Evolutionary conservation across 202 grass and related monocot species (phyloP).

Genomic region (Carex arenaria): DNA sequence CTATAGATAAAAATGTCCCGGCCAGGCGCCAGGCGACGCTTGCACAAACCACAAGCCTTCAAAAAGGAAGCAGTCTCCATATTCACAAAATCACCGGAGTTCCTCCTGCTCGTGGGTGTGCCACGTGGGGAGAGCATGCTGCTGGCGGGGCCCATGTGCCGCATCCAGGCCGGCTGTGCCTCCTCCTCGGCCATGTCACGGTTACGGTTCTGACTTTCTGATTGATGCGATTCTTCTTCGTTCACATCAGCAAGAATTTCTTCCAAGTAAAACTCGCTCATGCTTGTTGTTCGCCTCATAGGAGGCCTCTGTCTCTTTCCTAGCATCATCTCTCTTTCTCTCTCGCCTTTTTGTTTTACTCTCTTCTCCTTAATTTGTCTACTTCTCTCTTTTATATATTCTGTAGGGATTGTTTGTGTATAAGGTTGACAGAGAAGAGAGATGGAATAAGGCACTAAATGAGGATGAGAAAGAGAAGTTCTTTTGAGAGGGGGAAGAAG

Average conservation of each 20-base stretch:
- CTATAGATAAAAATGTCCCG: conserved; percentile 97
- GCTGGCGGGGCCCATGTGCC: conserved; percentile 24
- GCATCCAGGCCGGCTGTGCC: conserved; percentile 31
- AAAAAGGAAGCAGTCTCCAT: conserved; percentile 66
- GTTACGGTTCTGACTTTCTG: conserved; percentile 22
- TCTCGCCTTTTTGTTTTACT: neutral
- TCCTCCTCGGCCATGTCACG: neutral
- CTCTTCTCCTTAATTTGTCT: neutral
- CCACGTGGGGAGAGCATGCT: neutral
- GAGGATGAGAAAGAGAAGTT: conserved; percentile 8
- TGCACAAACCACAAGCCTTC: conserved; percentile 81
- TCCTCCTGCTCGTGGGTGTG: conserved; percentile 20
- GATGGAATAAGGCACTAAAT: neutral
- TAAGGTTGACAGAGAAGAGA: neutral
- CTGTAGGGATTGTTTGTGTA: neutral
- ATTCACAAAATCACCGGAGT: conserved; percentile 37
- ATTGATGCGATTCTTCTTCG: neutral
- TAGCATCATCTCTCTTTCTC: conserved; percentile 38
- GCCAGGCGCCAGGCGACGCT: conserved; percentile 86
- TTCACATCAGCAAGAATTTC: conserved; percentile 28
- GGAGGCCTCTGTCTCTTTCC: conserved; percentile 36
- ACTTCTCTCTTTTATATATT: neutral
- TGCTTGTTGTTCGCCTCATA: conserved; percentile 64
- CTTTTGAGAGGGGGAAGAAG: neutral
- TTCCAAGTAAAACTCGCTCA: conserved; percentile 54